Evolutionary conservation across 768 basidiomycete genomes (phyloP), one percentile per base, ranked within the genome.

Genomic region (Clathrus columnatus): DNA sequence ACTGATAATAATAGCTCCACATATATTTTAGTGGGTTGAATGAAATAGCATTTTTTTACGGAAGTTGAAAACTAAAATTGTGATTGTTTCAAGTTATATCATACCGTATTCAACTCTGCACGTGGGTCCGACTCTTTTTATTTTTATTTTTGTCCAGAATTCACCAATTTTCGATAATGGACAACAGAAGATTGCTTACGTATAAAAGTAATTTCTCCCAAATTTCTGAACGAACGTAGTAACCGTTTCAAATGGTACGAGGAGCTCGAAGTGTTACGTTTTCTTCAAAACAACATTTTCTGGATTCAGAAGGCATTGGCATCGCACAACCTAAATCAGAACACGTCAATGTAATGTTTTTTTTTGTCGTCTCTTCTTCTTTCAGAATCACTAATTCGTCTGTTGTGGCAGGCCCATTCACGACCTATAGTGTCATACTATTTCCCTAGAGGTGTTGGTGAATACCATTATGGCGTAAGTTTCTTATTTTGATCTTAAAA

Each of bases 351-450:
- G 87, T 88, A 72, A 64, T 82, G 51, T 57, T 20, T 0, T 23
- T 23, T 50, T 20, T 20, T 30, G 30, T 20, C 7, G n/a, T 45
- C 20, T 46, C 27, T 23, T 44, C 46, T 17, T 48, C n/a, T 44
- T 27, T 30, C 4, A 53, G 17, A 27, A 46, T 53, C 20, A 30
- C 49, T 17, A 32, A 42, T 24, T 50, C 44, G 32, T 20, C 29
- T 23, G 10, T 29, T 30, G 14, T 30, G 54, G 2, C 56, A 85
- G 81, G 76, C 86, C 2, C 90, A 95, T 71, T 91, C 87, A 45
- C 78, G 85, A 20, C 89, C 91, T 0, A 83, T 89, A 61, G 96
- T 99, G 7, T 93, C 94, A 1, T 99, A 98, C 69, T 99, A 94
- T 71, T 93, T 87, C 62, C 92, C 96, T 0, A 87, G 87, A 70